Conservation (phyloP, 108 stramenopile species). For the Cyclostephanos tholiformis region DNA sequence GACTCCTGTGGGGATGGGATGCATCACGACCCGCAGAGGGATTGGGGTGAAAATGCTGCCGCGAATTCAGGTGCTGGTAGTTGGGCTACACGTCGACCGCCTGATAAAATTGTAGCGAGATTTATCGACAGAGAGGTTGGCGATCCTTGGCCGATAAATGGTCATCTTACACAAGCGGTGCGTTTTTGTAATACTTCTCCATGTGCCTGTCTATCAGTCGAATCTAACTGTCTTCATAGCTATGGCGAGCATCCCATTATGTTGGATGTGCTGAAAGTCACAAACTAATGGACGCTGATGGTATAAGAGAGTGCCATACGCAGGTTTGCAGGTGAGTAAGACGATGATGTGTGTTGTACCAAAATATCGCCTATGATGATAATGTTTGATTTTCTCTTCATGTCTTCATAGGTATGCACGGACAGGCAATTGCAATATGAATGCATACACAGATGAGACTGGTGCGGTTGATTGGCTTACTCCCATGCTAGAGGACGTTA, state of each 20-base stretch:
- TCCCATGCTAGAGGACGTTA: slow-evolving; percentile 31
- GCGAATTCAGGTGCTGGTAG: slow-evolving; percentile 24
- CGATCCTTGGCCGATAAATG: slow-evolving; percentile 33
- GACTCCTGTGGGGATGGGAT: slow-evolving; percentile 32
- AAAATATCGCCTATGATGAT: background rate
- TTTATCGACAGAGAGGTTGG: slow-evolving; percentile 41
- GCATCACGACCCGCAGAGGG: slow-evolving; percentile 29
- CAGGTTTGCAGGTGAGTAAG: slow-evolving; percentile 37
- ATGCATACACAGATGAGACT: background rate
- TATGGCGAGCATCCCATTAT: slow-evolving; percentile 27
- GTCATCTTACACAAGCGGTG: slow-evolving; percentile 34
- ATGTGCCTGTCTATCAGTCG: background rate
- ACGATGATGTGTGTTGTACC: background rate
- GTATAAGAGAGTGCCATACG: slow-evolving; percentile 28
- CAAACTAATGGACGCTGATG: slow-evolving; percentile 8
- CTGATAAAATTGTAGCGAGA: slow-evolving; percentile 30
- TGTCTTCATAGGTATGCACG: slow-evolving; percentile 22
- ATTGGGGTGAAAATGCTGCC: slow-evolving; percentile 37
- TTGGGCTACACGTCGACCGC: slow-evolving; percentile 20
- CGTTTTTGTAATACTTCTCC: background rate
- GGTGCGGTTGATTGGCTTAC: slow-evolving; percentile 32
- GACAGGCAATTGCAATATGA: slow-evolving; percentile 46
- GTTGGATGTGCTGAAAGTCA: slow-evolving; percentile 46
- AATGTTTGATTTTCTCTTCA: background rate
- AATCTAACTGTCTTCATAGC: slow-evolving; percentile 1